Evolutionary conservation across 345 rosid genomes (phyloP), one percentile per base, ranked within the genome.

Genomic region (Camelina sativa): DNA sequence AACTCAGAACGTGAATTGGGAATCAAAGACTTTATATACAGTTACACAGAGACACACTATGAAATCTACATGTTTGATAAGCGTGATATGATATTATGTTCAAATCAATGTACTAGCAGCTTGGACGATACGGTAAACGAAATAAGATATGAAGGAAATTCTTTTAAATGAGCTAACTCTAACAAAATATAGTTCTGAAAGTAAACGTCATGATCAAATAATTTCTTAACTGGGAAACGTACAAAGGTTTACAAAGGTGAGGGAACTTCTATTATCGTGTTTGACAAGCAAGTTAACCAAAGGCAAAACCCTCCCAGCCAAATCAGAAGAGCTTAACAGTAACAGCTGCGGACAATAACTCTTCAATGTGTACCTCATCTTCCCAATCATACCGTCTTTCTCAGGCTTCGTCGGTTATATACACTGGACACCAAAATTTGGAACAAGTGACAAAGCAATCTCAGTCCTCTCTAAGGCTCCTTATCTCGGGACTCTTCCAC

Each of bases 401-500:
- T 22, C 40, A 51, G 11, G 64, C 79, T 54, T 69, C 59, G n/a
- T 76, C 53, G 35, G 67, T 44, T 76, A 76, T 76, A 30, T 62
- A 76, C 79, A 69, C 32, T 22, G 43, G 68, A 75, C 74, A 11
- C 50, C 70, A 62, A 69, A 70, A 17, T 55, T 34, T n/a, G 55
- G 15, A 54, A 48, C 28, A 64, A 12, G 23, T 25, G 51, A 59
- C 68, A 60, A 56, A 43, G 56, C 56, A 61, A 61, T 71, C 58
- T 25, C 43, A 25, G 22, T 47, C n/a, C 30, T 38, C 41, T 22
- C 80, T 79, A 80, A 40, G 88, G 78, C 58, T 87, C 84, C 76
- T 73, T 85, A 76, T 87, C 87, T 46, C 83, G 79, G 15, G 86
- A 71, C 76, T 89, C 92, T 32, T 93, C 91, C 20, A 88, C 82